Percentiles rank a stretch among this genome's conserved stretches.
These are phyloP conservation scores for Pezicula carpinea DNA, from an alignment of 2,329 filamentous ascomycete genomes.

Conservation along the genomic window DNA sequence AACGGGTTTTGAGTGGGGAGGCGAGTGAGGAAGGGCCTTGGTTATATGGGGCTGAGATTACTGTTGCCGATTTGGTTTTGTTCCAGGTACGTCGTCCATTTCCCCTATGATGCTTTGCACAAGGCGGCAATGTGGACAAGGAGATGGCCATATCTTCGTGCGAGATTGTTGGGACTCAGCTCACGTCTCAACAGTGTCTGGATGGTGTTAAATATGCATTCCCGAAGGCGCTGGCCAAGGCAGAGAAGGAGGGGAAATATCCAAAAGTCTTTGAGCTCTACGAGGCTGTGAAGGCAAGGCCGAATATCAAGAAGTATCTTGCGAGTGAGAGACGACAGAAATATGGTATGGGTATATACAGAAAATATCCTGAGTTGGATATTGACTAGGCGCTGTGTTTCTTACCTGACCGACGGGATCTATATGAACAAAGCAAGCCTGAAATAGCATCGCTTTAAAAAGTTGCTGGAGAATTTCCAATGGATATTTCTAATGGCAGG, in stretches of 20 bases:
- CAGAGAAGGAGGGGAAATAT: conserved; percentile 48
- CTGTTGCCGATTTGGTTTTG: conserved; percentile 56
- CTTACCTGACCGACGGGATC: background rate
- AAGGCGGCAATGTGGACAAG: background rate
- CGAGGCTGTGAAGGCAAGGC: conserved; percentile 55
- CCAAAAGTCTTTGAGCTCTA: conserved; percentile 60
- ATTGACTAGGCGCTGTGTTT: background rate
- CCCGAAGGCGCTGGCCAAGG: conserved; percentile 56
- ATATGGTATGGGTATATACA: conserved; percentile 64
- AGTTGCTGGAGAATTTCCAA: too few species aligned
- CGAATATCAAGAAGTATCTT: conserved; percentile 65
- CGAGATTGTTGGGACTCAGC: too few species aligned
- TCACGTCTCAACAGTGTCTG: conserved; percentile 3
- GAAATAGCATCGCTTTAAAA: too few species aligned
- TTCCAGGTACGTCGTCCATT: conserved; percentile 7
- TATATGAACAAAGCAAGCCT: background rate
- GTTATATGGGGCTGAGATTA: conserved; percentile 60
- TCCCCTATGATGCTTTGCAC: background rate
- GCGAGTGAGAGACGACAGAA: conserved; percentile 56
- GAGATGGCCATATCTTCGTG: too few species aligned
- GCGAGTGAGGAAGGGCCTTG: conserved; percentile 55
- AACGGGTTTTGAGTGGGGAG: conserved; percentile 57
- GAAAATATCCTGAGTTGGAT: conserved; percentile 71
- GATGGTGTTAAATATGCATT: conserved; percentile 59
- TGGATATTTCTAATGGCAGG: too few species aligned